Conservation (phyloP, 305 asterid genomes). For the Plantago lanceolata region DNA sequence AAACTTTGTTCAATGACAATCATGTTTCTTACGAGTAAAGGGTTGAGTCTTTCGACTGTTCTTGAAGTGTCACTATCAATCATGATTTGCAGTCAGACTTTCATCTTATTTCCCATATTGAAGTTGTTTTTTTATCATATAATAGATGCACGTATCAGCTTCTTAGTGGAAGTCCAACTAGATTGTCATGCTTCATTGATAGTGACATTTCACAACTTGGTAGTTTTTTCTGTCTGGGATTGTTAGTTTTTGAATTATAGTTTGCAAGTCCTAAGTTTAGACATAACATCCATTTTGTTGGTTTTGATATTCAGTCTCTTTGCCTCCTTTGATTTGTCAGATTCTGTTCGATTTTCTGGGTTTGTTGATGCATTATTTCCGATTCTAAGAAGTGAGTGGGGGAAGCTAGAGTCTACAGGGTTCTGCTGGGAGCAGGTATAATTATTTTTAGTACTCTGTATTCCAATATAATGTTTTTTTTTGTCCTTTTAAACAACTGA, state of each 20-base stretch:
- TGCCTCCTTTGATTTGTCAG: slow-evolving; percentile 34
- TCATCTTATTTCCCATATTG: too few species aligned
- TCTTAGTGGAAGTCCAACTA: background rate
- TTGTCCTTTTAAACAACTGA: slow-evolving; percentile 17
- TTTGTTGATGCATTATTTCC: slow-evolving; percentile 54
- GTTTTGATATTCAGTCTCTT: background rate
- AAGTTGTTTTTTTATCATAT: too few species aligned
- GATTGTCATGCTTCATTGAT: background rate
- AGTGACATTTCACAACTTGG: background rate
- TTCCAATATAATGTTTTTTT: slow-evolving; percentile 12
- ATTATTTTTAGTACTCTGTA: background rate
- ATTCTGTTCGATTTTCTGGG: slow-evolving; percentile 36
- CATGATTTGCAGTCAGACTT: background rate
- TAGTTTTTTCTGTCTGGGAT: background rate
- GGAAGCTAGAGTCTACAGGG: slow-evolving; percentile 41
- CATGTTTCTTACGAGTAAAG: background rate
- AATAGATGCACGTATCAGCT: background rate
- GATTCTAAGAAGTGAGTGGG: slow-evolving; percentile 64
- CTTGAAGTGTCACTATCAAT: too few species aligned
- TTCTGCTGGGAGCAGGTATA: slow-evolving; percentile 51
- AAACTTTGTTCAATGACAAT: background rate
- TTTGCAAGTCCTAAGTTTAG: background rate
- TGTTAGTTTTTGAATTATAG: too few species aligned
- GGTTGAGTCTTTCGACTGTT: too few species aligned
- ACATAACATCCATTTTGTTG: background rate